A percentile compares a stretch with the other conserved stretches of the same genome.
Evolutionary conservation across 2,329 filamentous ascomycete species (phyloP).

Genomic region (Alternaria sp.): DNA sequence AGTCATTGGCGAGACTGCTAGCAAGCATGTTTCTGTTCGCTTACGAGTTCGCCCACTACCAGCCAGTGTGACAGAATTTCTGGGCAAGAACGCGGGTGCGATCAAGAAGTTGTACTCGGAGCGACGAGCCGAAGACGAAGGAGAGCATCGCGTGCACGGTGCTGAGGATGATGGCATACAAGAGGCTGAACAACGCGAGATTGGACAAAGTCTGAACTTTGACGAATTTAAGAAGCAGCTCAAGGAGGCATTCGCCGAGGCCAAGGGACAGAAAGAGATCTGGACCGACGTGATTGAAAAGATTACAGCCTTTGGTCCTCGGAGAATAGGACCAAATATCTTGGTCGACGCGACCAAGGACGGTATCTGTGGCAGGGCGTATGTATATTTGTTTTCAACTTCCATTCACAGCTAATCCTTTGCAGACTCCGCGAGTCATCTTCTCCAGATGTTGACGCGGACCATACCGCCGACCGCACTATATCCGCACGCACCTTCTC

Average conservation of each 20-base stretch:
- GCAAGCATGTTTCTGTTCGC: conserved; percentile 82
- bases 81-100: conserved; percentile 79
- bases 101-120: conserved; percentile 83
- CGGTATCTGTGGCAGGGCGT: conserved; percentile 76
- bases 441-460: conserved; percentile 48
- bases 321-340: conserved; percentile 85
- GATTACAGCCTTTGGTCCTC: conserved; percentile 89
- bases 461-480: conserved; percentile 20
- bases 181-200: conserved; percentile 63
- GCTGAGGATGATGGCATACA: conserved; percentile 59
- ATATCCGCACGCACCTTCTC: conserved; percentile 74
- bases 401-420: conserved; percentile 14
- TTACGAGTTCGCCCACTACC: conserved; percentile 83
- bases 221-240: conserved; percentile 82
- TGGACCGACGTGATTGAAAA: conserved; percentile 81
- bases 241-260: conserved; percentile 70
- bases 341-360: conserved; percentile 82
- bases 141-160: conserved; percentile 57
- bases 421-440: conserved; percentile 38
- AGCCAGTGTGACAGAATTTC: conserved; percentile 79
- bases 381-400: conserved; percentile 46
- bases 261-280: conserved; percentile 75
- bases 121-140: conserved; percentile 60
- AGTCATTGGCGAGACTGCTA: conserved; percentile 77
- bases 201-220: conserved; percentile 68